Evolutionary conservation across 257 asterid species (phyloP).

Genomic region (Echium plantagineum): DNA sequence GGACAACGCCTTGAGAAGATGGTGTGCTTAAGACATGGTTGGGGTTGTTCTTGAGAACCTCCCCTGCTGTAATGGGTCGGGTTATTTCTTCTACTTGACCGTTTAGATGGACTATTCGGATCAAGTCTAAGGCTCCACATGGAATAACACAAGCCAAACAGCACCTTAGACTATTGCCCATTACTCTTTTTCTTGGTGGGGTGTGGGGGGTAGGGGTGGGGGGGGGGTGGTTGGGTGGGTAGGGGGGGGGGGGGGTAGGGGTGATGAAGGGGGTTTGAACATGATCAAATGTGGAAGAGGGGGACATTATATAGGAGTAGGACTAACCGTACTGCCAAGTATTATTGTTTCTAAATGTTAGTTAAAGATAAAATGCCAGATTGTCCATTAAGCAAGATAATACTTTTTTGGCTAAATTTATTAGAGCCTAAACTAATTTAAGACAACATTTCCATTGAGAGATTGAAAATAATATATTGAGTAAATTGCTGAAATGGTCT

Average conservation of each 20-base stretch:
- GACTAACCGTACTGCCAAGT: not conserved
- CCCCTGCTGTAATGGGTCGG: constrained; percentile 65
- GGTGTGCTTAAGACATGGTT: constrained; percentile 67
- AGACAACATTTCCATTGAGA: too few relatives aligned
- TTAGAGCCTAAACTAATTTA: too few relatives aligned
- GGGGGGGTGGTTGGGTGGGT: too few relatives aligned
- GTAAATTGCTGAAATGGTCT: too few relatives aligned
- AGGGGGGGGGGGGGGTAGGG: too few relatives aligned
- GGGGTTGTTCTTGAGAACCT: constrained; percentile 53
- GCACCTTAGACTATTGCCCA: constrained; percentile 93
- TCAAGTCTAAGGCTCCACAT: constrained; percentile 85
- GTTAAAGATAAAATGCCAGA: too few relatives aligned
- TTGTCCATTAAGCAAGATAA: too few relatives aligned
- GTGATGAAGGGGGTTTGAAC: constrained; percentile 9
- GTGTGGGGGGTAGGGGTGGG: too few relatives aligned
- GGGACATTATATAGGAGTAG: constrained; percentile 21
- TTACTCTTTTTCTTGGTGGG: not conserved
- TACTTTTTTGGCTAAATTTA: too few relatives aligned
- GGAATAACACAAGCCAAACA: constrained; percentile 97
- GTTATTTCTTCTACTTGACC: constrained; percentile 71
- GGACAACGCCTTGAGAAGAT: constrained; percentile 37
- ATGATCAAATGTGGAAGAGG: constrained; percentile 11
- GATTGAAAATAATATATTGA: too few relatives aligned
- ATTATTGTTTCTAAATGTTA: too few relatives aligned
- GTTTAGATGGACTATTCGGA: constrained; percentile 78